Conservation (phyloP, 441 rosid species). For the Euphorbia celastroides region DNA sequence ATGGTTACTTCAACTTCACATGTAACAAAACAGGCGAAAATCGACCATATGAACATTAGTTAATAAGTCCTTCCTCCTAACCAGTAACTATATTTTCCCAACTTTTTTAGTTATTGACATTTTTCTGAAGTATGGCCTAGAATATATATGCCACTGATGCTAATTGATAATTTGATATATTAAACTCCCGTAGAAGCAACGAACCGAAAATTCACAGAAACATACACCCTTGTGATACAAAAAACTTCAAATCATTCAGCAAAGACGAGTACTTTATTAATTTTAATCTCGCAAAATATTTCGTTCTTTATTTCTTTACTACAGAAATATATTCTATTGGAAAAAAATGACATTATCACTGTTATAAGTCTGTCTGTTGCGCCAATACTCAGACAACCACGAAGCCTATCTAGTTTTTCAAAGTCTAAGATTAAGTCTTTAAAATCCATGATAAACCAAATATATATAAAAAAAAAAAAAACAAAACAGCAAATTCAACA, state of each 20-base stretch:
- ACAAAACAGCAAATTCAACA: no score
- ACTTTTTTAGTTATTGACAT: no score
- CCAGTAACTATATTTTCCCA: not conserved
- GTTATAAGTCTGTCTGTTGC: not conserved
- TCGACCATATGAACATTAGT: not conserved
- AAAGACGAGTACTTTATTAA: not conserved
- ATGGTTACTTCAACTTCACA: conserved; percentile 2
- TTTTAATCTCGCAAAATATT: not conserved
- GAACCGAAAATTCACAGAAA: conserved; percentile 2
- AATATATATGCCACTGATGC: no score
- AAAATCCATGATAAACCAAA: not conserved
- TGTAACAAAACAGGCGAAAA: not conserved
- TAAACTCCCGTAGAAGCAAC: not conserved
- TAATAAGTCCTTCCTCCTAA: not conserved
- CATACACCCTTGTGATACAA: not conserved
- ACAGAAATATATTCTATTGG: not conserved
- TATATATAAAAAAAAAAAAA: no score
- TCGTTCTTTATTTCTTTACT: not conserved
- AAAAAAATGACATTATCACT: not conserved
- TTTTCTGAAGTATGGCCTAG: no score
- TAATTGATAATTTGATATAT: no score
- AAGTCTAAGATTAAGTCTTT: not conserved
- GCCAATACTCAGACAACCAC: not conserved
- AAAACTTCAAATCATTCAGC: not conserved
- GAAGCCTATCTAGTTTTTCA: not conserved